phyloP scores from a whole-genome alignment of 2,329 filamentous ascomycete species.

The Lecanicillium sp. region DNA sequence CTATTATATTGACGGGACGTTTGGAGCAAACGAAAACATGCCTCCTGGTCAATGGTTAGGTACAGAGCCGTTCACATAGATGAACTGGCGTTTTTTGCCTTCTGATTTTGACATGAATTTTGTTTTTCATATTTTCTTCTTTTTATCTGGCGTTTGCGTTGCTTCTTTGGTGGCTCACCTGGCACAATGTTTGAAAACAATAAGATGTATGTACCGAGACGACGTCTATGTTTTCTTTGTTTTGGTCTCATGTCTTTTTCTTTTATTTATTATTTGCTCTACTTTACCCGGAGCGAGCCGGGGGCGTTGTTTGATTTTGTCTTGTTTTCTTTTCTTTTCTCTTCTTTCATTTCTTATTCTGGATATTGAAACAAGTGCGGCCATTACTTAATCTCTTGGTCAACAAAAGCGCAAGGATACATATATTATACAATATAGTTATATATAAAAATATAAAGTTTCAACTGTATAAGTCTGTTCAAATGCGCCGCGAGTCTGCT shows the following conservation, averaged over 20 bases:
- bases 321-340: neutral
- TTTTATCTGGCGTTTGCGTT: neutral
- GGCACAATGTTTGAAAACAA: neutral
- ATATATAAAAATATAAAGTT: too few relatives aligned
- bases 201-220: neutral
- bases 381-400: too few relatives aligned
- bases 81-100: too few relatives aligned
- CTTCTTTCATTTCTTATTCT: conserved; percentile 3
- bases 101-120: neutral
- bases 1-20: conserved; percentile 35
- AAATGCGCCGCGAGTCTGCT: too few relatives aligned
- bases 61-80: too few relatives aligned
- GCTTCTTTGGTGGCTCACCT: neutral
- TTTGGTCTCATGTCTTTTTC: neutral
- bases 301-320: conserved; percentile 19
- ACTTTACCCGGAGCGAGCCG: too few relatives aligned
- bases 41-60: neutral
- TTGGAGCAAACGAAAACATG: conserved; percentile 5
- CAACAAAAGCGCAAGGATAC: too few relatives aligned
- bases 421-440: too few relatives aligned
- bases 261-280: neutral
- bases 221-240: neutral
- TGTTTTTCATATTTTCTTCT: neutral
- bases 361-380: conserved; percentile 20
- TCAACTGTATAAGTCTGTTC: too few relatives aligned